Evolutionary conservation across 306 rosid species (phyloP).

Genomic region (Erythrophleum fordii): DNA sequence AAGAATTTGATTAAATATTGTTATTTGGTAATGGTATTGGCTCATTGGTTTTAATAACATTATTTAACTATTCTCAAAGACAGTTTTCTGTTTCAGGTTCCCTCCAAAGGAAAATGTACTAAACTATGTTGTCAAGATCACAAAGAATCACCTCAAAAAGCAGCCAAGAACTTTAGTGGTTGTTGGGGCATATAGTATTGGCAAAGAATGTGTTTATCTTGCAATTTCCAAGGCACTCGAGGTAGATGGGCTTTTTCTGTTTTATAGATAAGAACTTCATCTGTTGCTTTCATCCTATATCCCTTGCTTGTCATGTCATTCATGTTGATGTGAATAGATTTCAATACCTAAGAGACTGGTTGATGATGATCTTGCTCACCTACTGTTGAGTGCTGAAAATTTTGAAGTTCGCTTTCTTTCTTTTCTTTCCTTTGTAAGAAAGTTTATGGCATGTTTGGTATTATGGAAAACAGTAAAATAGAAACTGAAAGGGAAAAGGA

Average conservation of each 20-base stretch:
- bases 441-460: no score
- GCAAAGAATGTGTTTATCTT: conserved; percentile 65
- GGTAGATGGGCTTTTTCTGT: conserved; percentile 35
- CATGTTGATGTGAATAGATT: conserved; percentile 14
- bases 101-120: conserved; percentile 59
- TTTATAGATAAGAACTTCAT: neutral
- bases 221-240: conserved; percentile 54
- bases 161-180: conserved; percentile 57
- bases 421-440: conserved; percentile 8
- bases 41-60: conserved; percentile 22
- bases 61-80: conserved; percentile 20
- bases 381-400: neutral
- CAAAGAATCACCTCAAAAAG: conserved; percentile 52
- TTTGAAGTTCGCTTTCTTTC: neutral
- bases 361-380: neutral
- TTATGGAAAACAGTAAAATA: no score
- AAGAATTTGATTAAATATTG: conserved; percentile 4
- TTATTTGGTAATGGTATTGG: conserved; percentile 1
- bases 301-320: conserved; percentile 20
- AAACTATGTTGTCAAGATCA: conserved; percentile 55
- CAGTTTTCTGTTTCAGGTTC: conserved; percentile 50
- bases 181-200: conserved; percentile 69
- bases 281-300: neutral
- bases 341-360: neutral
- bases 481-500: no score